Evolutionary conservation across 371 early-diverging fungal genomes (phyloP).

Genomic region (Chytridium lagenaria): DNA sequence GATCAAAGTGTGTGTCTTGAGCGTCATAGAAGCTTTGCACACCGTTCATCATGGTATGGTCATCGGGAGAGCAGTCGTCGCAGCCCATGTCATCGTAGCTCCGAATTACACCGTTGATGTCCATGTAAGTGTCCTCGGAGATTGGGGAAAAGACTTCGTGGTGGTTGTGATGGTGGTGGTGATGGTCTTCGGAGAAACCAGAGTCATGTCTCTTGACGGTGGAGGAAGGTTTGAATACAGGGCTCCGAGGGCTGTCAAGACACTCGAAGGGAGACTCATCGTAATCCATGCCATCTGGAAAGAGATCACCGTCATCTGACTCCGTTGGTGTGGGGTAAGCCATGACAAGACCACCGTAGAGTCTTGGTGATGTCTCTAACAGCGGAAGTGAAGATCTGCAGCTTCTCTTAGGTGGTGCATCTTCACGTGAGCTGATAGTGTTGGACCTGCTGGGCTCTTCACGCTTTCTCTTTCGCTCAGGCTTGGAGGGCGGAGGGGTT

Average conservation of each 20-base stretch:
- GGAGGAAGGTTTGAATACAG: not conserved
- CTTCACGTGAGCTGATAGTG: not conserved
- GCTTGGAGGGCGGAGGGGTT: not conserved
- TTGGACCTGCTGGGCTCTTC: not conserved
- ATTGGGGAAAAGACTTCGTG: too few relatives aligned
- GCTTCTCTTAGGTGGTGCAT: not conserved
- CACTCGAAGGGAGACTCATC: not conserved
- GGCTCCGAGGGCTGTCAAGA: not conserved
- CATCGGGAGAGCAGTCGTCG: not conserved
- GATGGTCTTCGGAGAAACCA: not conserved
- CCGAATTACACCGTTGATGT: not conserved
- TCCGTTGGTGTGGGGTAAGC: conserved; percentile 15
- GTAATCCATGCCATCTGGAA: not conserved
- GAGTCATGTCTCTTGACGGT: not conserved
- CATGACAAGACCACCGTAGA: conserved; percentile 15
- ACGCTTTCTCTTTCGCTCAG: conserved; percentile 11
- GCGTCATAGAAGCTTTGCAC: not conserved
- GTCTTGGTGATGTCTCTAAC: not conserved
- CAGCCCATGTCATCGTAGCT: too few relatives aligned
- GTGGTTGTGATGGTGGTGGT: too few relatives aligned
- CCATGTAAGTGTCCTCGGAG: not conserved
- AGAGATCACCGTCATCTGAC: not conserved
- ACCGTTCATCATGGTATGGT: not conserved
- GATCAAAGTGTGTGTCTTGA: not conserved
- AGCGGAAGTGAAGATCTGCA: not conserved